Evolutionary conservation across 495 filamentous ascomycete genomes (phyloP), one percentile per base, ranked within the genome.

Genomic region (Aspergillus cristatus): DNA sequence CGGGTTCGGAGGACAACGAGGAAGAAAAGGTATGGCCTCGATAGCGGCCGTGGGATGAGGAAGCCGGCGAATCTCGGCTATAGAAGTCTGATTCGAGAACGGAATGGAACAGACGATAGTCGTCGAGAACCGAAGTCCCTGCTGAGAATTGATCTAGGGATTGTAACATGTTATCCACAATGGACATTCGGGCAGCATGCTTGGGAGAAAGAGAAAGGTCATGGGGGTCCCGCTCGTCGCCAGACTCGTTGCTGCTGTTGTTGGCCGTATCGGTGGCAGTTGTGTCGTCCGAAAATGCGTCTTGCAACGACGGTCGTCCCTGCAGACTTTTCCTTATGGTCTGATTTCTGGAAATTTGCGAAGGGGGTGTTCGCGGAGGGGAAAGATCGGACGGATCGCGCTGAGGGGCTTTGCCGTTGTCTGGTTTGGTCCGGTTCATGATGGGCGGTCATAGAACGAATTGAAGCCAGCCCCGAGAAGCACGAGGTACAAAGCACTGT

Each of bases 151-250:
- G 81, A 58, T 93, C 86, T 41, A 96, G 75, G 13, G 89, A 94
- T 20, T 88, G 72, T 10, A 96, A 74, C 78, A 96, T 86, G 51
- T 94, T 89, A 57, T 89, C 84, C 30, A 96, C 82, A 32, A 96
- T 78, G 15, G 88, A 94, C 47, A 87, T 84, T 34, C 88, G 78
- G 18, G 79, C 80, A 43, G 81, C 77, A 54, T 87, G 80, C 39
- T 79, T 70, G 34, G 81, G 68, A 6, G 81, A 77, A 35, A 94
- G 65, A 22, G 86, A 87, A 34, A 95, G 67, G 58, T 94, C 88
- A 65, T 95, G 88, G 17, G 88, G 90, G 55, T 94, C 86, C 34
- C 81, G 75, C 38, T 69, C 65, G 34, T 72, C 65, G 18, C 51
- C 58, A 3, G 57, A 64, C 10, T 69, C 65, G 46, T 61, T 55